These are phyloP conservation scores for Arxiozyma slooffiae DNA, from an alignment of 1,139 yeast species.

Conservation along the genomic window DNA sequence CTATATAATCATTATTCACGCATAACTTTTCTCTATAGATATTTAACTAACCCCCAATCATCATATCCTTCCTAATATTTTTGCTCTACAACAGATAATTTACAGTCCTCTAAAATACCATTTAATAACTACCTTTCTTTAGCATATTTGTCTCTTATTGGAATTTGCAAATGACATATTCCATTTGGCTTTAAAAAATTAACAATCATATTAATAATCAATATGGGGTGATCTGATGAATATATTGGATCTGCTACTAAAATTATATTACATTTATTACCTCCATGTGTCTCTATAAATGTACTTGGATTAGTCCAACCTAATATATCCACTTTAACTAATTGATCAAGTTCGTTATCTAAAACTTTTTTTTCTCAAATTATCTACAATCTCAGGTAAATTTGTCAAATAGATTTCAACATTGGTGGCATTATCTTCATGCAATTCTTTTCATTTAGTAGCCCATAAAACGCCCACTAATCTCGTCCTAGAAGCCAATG, in stretches of 20 bases:
- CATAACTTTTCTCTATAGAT: conserved; percentile 41
- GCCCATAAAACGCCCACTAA: conserved; percentile 66
- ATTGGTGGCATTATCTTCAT: conserved; percentile 30
- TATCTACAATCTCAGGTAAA: conserved; percentile 63
- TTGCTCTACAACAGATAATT: conserved; percentile 25
- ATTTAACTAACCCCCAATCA: conserved; percentile 72
- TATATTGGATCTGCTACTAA: conserved; percentile 83
- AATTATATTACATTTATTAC: conserved; percentile 43
- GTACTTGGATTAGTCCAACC: conserved; percentile 65
- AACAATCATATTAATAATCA: conserved; percentile 53
- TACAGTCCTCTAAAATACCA: conserved; percentile 37
- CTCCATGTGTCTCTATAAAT: conserved; percentile 31
- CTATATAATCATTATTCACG: background rate
- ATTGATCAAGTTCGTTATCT: conserved; percentile 36
- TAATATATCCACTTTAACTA: conserved; percentile 40
- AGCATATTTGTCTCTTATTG: conserved; percentile 59
- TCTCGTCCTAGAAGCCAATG: conserved; percentile 92
- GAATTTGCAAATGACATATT: conserved; percentile 59
- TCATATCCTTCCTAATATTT: conserved; percentile 58
- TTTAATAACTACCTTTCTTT: conserved; percentile 54
- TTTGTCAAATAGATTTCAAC: conserved; percentile 59
- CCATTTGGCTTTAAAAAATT: conserved; percentile 36
- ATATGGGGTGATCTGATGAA: conserved; percentile 66
- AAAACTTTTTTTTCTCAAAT: conserved; percentile 50
- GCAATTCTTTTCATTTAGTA: conserved; percentile 20